A percentile compares a stretch with the other conserved stretches of the same genome.
Evolutionary conservation across 1,284 basidiomycete species (phyloP).

Genomic region (Moniliophthora roreri): DNA sequence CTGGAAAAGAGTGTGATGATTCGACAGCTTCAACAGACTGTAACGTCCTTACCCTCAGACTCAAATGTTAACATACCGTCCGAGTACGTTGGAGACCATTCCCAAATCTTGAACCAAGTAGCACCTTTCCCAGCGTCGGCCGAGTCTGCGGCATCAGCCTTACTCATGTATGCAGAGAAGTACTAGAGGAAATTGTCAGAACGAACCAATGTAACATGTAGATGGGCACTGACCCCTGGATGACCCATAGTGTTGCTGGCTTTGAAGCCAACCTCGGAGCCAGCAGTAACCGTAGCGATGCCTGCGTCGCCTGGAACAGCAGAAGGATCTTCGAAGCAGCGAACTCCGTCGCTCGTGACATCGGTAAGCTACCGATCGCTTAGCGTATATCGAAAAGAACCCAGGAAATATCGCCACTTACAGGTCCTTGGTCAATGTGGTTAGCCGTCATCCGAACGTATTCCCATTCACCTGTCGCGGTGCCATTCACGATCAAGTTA

Average conservation of each 20-base stretch:
- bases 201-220: not conserved
- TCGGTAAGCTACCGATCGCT: constrained; percentile 34
- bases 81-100: constrained; percentile 34
- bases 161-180: constrained; percentile 46
- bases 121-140: constrained; percentile 38
- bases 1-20: constrained; percentile 16
- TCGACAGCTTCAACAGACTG: not conserved
- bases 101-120: constrained; percentile 52
- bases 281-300: constrained; percentile 41
- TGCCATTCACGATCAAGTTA: constrained; percentile 2
- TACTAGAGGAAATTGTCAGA: constrained; percentile 23
- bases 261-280: constrained; percentile 35
- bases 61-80: constrained; percentile 33
- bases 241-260: constrained; percentile 31
- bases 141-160: constrained; percentile 37
- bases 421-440: not conserved
- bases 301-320: constrained; percentile 33
- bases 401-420: not conserved
- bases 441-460: constrained; percentile 1
- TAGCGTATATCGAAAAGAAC: not conserved
- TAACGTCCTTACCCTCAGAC: constrained; percentile 36
- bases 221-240: constrained; percentile 32
- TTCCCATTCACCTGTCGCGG: not conserved
- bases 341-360: constrained; percentile 41
- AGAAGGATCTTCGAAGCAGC: constrained; percentile 44